phyloP scores from a whole-genome alignment of 306 rosid species.

The Glycyrrhiza uralensis region DNA sequence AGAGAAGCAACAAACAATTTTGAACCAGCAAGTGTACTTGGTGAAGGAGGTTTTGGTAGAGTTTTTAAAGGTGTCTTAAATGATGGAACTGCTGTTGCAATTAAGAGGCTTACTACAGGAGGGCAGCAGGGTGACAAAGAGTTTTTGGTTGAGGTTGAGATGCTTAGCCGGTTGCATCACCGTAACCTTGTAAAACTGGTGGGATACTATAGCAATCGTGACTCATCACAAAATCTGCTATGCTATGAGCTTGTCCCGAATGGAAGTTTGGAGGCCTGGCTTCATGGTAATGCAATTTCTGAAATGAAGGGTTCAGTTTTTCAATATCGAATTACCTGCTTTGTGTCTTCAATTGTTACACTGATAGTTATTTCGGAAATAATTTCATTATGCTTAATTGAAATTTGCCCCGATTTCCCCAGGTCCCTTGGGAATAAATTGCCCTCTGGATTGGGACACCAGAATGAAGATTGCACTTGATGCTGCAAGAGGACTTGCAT shows the following conservation, averaged over 20 bases:
- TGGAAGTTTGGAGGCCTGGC: slow-evolving; percentile 99
- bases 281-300: slow-evolving; percentile 73
- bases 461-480: slow-evolving; percentile 98
- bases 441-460: slow-evolving; percentile 97
- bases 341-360: slow-evolving; percentile 3
- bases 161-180: slow-evolving; percentile 98
- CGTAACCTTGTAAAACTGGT: slow-evolving; percentile 95
- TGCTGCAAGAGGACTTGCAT: slow-evolving; percentile 96
- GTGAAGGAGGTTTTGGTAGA: slow-evolving; percentile 96
- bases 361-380: neutral
- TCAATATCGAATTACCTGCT: neutral
- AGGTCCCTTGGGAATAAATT: slow-evolving; percentile 92
- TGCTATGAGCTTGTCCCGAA: slow-evolving; percentile 98
- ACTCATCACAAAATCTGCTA: slow-evolving; percentile 84
- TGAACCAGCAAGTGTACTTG: slow-evolving; percentile 72
- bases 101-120: slow-evolving; percentile 88
- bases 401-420: slow-evolving; percentile 25
- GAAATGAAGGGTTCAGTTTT: neutral
- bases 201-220: slow-evolving; percentile 82
- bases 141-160: slow-evolving; percentile 90
- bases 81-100: slow-evolving; percentile 96
- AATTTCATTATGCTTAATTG: slow-evolving; percentile 6
- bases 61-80: slow-evolving; percentile 87
- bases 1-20: slow-evolving; percentile 94
- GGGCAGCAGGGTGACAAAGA: slow-evolving; percentile 97